Evolutionary conservation across 1,284 basidiomycete genomes (phyloP), one percentile per base, ranked within the genome.

Genomic region (Puccinia coronata): DNA sequence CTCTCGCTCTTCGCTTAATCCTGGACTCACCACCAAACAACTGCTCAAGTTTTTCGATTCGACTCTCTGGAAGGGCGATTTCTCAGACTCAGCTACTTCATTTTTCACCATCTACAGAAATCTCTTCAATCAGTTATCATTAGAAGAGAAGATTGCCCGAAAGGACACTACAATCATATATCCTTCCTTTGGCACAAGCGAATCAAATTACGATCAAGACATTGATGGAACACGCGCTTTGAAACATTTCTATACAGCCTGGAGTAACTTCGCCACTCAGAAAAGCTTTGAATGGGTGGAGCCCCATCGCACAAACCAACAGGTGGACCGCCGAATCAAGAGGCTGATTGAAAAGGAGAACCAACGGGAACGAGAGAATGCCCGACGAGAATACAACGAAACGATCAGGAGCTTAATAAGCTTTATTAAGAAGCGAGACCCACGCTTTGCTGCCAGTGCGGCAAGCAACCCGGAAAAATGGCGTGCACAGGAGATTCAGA

Each of bases 301-400:
- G 82, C 89, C 91, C 84, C 97, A 94, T 91, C 92, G 95, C 85
- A 83, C 91, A 1, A 88, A 90, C 23, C 92, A 96, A 82, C 96
- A 95, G 1, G 93, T 94, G 14, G 95, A 97, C 86, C 89, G 96
- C 31, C 90, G 92, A 61, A 90, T 93, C 63, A 90, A 95, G 84
- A 90, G 93, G 90, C 91, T 95, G 53, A 96, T 99, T 92, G 97
- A 99, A 86, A 93, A 92, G 85, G 97, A 98, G 84, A 99, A 99
- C 87, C 95, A 94, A 87, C 95, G 95, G 84, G 90, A 91, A 11
- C 89, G 96, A 20, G 94, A 97, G 55, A 92, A 93, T 59, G 92
- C 93, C 8, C 89, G 93, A 53, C 90, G 90, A 85, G 96, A 99
- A 83, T 99, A 97, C 86, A 98, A 96, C 84, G 96, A 98, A 65